Evolutionary conservation across 306 rosid species (phyloP).

Genomic region (Acacia crassicarpa): DNA sequence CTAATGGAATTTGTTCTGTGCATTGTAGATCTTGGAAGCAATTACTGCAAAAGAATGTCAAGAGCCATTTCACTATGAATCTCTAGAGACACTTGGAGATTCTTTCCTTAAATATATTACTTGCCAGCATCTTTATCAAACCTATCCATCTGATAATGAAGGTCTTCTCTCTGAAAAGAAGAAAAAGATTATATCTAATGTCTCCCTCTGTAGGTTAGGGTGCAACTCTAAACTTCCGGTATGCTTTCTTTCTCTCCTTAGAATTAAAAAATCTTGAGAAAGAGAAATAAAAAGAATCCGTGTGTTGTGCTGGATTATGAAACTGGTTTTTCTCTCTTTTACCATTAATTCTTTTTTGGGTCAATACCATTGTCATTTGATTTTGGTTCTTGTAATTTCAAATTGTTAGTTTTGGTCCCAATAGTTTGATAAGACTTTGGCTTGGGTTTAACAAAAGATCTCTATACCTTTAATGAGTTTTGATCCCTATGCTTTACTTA

Average conservation of each 20-base stretch:
- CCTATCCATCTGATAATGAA: slow-evolving; percentile 42
- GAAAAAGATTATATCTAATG: slow-evolving; percentile 46
- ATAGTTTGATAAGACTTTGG: no score
- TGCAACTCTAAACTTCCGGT: slow-evolving; percentile 53
- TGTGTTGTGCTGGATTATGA: background rate
- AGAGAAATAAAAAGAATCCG: background rate
- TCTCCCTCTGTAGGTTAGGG: slow-evolving; percentile 44
- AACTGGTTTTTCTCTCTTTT: background rate
- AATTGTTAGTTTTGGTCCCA: no score
- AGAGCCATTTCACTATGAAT: slow-evolving; percentile 56
- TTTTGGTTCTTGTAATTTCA: no score
- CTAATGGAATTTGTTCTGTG: background rate
- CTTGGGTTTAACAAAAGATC: no score
- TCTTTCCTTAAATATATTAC: slow-evolving; percentile 64
- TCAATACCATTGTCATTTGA: no score
- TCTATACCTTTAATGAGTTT: no score
- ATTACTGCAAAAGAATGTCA: slow-evolving; percentile 61
- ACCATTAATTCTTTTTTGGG: no score
- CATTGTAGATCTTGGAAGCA: slow-evolving; percentile 65
- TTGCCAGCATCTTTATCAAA: slow-evolving; percentile 58
- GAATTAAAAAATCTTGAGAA: background rate
- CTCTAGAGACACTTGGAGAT: slow-evolving; percentile 79
- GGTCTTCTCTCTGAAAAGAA: slow-evolving; percentile 52
- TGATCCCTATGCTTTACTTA: no score
- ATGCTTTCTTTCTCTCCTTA: background rate